A percentile compares a stretch with the other conserved stretches of the same genome.
phyloP scores from a whole-genome alignment of 768 basidiomycete genomes.

The Leccinum longicurvipes region DNA sequence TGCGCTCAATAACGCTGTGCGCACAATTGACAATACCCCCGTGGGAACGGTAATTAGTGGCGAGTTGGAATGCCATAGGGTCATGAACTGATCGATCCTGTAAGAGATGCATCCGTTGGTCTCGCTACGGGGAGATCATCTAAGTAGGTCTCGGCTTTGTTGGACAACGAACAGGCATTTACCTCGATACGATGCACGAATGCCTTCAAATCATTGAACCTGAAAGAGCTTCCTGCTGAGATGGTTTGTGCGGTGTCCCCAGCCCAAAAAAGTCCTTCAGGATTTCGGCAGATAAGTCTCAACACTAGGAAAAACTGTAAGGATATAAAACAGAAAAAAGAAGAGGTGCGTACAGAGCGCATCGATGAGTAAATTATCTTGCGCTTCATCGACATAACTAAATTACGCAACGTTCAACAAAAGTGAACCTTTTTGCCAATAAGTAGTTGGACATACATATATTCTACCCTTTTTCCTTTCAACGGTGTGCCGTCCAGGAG shows the following conservation, averaged over 20 bases:
- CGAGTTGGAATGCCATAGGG: constrained; percentile 51
- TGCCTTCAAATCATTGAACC: constrained; percentile 68
- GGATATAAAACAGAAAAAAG: neutral
- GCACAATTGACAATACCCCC: constrained; percentile 75
- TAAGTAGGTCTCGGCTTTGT: neutral
- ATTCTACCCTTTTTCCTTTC: constrained; percentile 47
- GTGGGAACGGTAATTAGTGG: constrained; percentile 68
- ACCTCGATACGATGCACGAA: constrained; percentile 65
- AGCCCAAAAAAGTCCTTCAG: constrained; percentile 71
- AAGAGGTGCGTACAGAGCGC: constrained; percentile 42
- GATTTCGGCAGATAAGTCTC: constrained; percentile 57
- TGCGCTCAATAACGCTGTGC: constrained; percentile 58
- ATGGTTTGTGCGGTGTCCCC: constrained; percentile 82
- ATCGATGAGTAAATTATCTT: constrained; percentile 70
- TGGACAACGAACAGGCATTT: neutral
- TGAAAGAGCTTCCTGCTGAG: constrained; percentile 66
- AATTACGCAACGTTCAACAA: neutral
- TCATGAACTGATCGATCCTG: constrained; percentile 15
- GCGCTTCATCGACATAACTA: constrained; percentile 70
- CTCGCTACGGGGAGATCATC: constrained; percentile 15
- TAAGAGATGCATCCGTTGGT: constrained; percentile 12
- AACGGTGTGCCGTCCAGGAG: constrained; percentile 30
- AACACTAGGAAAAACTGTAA: constrained; percentile 42
- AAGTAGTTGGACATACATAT: constrained; percentile 40
- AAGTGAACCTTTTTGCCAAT: neutral